These are phyloP conservation scores for Paecilomyces niveus DNA, from an alignment of 2,329 filamentous ascomycete genomes.

Conservation along the genomic window DNA sequence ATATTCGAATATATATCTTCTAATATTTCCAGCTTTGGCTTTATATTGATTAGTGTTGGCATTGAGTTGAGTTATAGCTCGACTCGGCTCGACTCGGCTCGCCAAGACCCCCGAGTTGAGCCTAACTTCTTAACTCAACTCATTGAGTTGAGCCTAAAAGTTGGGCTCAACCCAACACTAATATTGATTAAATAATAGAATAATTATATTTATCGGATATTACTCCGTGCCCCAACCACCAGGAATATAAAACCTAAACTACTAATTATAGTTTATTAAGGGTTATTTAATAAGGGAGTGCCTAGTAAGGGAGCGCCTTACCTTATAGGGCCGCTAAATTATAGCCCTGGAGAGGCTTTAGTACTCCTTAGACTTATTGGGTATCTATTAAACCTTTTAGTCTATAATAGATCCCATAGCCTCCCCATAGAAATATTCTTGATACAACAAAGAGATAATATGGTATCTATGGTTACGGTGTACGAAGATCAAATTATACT, in stretches of 20 bases:
- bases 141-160: too few species aligned
- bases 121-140: too few species aligned
- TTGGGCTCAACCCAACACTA: too few species aligned
- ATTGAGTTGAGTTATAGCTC: too few species aligned
- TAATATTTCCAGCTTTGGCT: not conserved
- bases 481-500: not conserved
- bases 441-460: not conserved
- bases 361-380: not conserved
- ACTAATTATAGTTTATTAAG: not conserved
- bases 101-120: too few species aligned
- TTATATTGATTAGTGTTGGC: too few species aligned
- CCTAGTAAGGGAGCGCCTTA: not conserved
- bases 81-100: too few species aligned
- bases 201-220: not conserved
- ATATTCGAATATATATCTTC: not conserved
- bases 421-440: not conserved
- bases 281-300: not conserved
- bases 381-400: not conserved
- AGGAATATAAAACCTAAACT: not conserved
- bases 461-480: not conserved
- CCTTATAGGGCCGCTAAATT: not conserved
- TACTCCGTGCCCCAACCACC: not conserved
- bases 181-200: not conserved
- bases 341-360: not conserved
- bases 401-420: not conserved